Evolutionary conservation across 2,329 filamentous ascomycete genomes (phyloP).

Genomic region (Nigrospora osmanthi): DNA sequence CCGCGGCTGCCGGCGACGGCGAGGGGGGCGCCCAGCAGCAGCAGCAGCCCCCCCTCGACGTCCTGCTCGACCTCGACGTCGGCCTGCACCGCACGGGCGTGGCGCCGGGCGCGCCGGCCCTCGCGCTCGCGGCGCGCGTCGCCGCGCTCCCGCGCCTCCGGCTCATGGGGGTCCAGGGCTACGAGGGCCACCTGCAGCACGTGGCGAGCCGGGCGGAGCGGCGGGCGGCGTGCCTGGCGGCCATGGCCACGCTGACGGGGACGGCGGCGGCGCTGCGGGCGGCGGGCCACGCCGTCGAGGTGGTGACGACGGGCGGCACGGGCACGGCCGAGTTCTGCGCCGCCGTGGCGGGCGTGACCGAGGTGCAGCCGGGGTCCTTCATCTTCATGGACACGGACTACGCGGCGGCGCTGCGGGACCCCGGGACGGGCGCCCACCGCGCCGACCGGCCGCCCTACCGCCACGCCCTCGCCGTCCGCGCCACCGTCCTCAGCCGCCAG

Average conservation of each 20-base stretch:
- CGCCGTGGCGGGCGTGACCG: conserved; percentile 39
- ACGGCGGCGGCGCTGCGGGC: conserved; percentile 32
- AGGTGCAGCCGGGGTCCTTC: conserved; percentile 46
- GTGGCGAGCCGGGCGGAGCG: conserved; percentile 34
- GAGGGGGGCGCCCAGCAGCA: too few species aligned
- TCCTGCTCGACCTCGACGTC: conserved; percentile 41
- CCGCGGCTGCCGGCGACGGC: conserved; percentile 17
- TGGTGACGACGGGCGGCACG: conserved; percentile 44
- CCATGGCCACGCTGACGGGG: conserved; percentile 33
- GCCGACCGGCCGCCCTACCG: conserved; percentile 39
- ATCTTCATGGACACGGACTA: conserved; percentile 53
- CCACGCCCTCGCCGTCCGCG: conserved; percentile 38
- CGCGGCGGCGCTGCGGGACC: not conserved
- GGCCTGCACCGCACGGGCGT: conserved; percentile 42
- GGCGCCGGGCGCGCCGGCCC: conserved; percentile 29
- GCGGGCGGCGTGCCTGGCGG: conserved; percentile 31
- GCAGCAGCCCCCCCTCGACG: conserved; percentile 23
- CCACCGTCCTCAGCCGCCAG: conserved; percentile 40
- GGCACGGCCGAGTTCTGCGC: conserved; percentile 46
- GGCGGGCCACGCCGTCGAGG: conserved; percentile 33
- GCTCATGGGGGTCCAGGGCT: conserved; percentile 42
- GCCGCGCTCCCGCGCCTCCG: conserved; percentile 25
- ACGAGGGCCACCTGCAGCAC: conserved; percentile 46
- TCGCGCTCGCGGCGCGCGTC: conserved; percentile 30
- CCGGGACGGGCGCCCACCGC: conserved; percentile 21